Conservation (phyloP, 345 rosid species). For the Cardamine occulta region DNA sequence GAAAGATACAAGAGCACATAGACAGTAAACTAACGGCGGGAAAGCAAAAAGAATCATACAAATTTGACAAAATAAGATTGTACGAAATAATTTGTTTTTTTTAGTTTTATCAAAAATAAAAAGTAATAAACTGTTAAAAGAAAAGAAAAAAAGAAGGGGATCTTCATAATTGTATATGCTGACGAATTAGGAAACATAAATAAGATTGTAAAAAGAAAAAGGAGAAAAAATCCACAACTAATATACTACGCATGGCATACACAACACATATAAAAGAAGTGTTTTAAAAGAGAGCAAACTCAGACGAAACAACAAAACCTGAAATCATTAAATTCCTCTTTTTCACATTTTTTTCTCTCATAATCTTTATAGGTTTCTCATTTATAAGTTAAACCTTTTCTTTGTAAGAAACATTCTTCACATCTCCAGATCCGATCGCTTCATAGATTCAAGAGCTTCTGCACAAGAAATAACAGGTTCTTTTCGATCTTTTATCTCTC, state of each 20-base stretch:
- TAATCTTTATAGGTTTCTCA: slow-evolving; percentile 30
- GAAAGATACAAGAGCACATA: not conserved
- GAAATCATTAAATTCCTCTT: slow-evolving; percentile 5
- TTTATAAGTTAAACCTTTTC: slow-evolving; percentile 11
- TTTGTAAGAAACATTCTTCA: slow-evolving; percentile 28
- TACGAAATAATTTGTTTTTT: not conserved
- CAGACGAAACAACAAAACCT: slow-evolving; percentile 28
- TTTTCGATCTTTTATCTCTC: not conserved
- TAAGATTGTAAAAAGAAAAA: not conserved
- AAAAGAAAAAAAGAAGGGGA: not conserved
- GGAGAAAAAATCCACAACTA: slow-evolving; percentile 7
- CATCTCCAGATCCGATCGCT: slow-evolving; percentile 35
- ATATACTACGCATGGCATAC: slow-evolving; percentile 5
- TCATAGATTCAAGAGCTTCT: slow-evolving; percentile 28
- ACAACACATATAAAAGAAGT: not conserved
- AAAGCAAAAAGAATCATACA: slow-evolving; percentile 35
- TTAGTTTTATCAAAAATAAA: not conserved
- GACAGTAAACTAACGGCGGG: slow-evolving; percentile 45
- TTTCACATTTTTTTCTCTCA: not conserved
- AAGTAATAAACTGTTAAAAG: not conserved
- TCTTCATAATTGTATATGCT: slow-evolving; percentile 19
- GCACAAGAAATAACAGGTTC: slow-evolving; percentile 28
- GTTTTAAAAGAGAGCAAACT: slow-evolving; percentile 30
- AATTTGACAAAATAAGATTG: slow-evolving; percentile 5
- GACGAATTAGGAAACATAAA: slow-evolving; percentile 18